Evolutionary conservation across 352 stramenopile genomes (phyloP).

Genomic region (Globisporangium iwayamae): DNA sequence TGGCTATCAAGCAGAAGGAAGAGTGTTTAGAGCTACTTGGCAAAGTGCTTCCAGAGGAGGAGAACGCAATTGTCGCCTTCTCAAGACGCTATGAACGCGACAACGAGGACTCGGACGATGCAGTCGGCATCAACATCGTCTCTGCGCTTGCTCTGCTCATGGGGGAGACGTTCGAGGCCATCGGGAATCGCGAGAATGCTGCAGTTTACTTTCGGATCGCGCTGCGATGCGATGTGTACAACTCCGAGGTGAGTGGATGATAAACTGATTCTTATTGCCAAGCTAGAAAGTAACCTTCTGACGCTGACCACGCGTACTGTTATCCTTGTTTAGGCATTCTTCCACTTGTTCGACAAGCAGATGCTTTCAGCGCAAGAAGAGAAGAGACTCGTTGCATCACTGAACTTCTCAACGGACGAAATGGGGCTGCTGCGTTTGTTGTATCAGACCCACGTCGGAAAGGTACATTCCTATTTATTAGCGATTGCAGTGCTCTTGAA

Average conservation of each 20-base stretch:
- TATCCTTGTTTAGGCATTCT: slow-evolving; percentile 49
- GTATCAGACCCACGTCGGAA: slow-evolving; percentile 68
- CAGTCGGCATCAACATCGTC: slow-evolving; percentile 65
- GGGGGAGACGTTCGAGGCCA: slow-evolving; percentile 77
- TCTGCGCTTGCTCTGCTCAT: slow-evolving; percentile 76
- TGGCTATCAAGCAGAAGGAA: slow-evolving; percentile 82
- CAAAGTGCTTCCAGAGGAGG: slow-evolving; percentile 54
- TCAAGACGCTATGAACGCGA: slow-evolving; percentile 35
- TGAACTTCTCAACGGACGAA: slow-evolving; percentile 64
- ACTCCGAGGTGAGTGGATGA: slow-evolving; percentile 37
- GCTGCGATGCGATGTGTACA: slow-evolving; percentile 80
- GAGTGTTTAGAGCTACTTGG: slow-evolving; percentile 72
- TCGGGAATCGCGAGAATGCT: slow-evolving; percentile 83
- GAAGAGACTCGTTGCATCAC: slow-evolving; percentile 56
- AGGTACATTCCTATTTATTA: slow-evolving; percentile 24
- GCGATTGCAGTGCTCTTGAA: neutral
- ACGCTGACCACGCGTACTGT: neutral
- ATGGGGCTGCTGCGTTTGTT: slow-evolving; percentile 54
- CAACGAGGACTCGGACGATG: slow-evolving; percentile 14
- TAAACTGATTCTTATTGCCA: neutral
- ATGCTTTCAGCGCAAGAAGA: slow-evolving; percentile 75
- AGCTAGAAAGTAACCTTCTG: neutral
- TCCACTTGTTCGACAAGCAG: slow-evolving; percentile 83
- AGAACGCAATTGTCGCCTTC: slow-evolving; percentile 53
- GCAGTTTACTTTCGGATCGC: slow-evolving; percentile 71